A percentile compares a stretch with the other conserved stretches of the same genome.
phyloP scores from a whole-genome alignment of 768 basidiomycete genomes.

The Leccinum ochraceum region DNA sequence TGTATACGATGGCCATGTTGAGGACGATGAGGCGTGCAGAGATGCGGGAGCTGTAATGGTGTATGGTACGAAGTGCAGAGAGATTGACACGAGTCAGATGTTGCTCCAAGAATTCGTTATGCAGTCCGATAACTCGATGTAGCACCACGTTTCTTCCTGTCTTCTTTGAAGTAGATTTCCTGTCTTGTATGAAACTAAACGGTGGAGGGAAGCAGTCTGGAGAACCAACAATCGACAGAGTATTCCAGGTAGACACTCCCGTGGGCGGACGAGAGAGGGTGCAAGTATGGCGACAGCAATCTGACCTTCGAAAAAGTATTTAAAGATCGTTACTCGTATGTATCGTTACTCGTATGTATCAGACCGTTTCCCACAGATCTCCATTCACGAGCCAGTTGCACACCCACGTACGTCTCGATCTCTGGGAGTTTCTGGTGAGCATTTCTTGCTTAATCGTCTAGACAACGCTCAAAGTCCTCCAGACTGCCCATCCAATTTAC shows the following conservation, averaged over 20 bases:
- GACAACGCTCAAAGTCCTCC: too few species aligned
- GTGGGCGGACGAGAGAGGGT: not conserved
- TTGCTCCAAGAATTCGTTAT: not conserved
- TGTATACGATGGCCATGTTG: constrained; percentile 1
- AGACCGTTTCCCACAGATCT: too few species aligned
- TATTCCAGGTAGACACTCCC: too few species aligned
- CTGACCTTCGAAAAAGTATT: too few species aligned
- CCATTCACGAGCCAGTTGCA: too few species aligned
- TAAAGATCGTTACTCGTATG: too few species aligned
- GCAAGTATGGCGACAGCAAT: not conserved
- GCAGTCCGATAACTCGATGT: not conserved
- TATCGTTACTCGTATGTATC: too few species aligned
- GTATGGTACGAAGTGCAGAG: not conserved
- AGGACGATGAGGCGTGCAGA: not conserved
- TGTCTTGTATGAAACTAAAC: not conserved
- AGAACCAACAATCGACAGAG: not conserved
- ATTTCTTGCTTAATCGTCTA: not conserved
- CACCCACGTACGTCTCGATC: not conserved
- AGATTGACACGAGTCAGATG: not conserved
- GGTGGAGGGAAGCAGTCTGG: not conserved
- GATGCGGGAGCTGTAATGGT: not conserved
- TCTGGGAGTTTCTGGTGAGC: not conserved
- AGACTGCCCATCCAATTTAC: not conserved
- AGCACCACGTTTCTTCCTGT: not conserved
- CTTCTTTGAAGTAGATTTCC: not conserved